Base-by-base conservation (phyloP, 441 rosid species). In the Geranium incanum region DNA sequence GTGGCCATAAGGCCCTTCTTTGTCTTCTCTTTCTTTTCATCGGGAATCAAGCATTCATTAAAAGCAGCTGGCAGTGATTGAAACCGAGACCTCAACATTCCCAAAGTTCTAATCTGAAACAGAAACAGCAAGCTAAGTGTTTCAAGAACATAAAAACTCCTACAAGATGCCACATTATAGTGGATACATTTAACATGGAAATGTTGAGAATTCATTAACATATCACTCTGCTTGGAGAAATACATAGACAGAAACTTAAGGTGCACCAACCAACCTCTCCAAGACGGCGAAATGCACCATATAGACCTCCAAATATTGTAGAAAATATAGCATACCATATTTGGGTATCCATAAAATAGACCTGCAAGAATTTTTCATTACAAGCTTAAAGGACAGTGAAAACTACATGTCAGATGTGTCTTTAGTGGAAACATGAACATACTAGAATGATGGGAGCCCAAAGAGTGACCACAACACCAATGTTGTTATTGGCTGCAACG, bases 291-390 rank as follows among this genome's bases (percentile, higher is more conserved):
- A 95, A 95, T 70, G 98, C 99, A 75, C 99, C 99, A 45, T 95
- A 95, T 68, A 95, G 86, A 72, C 99, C 99, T 72, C 99, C 99
- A 88, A 95, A 91, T 72, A 95, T 11, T 36, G 99, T 93, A 67
- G 99, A 95, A 78, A 87, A 95, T 85, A 95, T 95, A 66, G 99
- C 99, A 86, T 95, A 95, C 99, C 99, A 95, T 62, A 95, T 95
- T 83, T 95, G 99, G 66, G 98, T 70, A 83, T 95, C 99, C 99
- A 93, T 95, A 73, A 95, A 95, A 81, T 95, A 95, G 12, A 95
- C 98, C 98, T 93, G 75, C 15, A 38, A 71, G 66, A 72, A 70
- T 4, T 19, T 1, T 0, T 63, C 6, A 39, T 76, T 59, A 79
- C 76, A 76, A 78, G 66, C 70, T 72, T 67, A 69, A 41, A 67